These are phyloP conservation scores for Kluyveromyces marxianus DNA, from an alignment of 1,139 yeast genomes.

Conservation along the genomic window DNA sequence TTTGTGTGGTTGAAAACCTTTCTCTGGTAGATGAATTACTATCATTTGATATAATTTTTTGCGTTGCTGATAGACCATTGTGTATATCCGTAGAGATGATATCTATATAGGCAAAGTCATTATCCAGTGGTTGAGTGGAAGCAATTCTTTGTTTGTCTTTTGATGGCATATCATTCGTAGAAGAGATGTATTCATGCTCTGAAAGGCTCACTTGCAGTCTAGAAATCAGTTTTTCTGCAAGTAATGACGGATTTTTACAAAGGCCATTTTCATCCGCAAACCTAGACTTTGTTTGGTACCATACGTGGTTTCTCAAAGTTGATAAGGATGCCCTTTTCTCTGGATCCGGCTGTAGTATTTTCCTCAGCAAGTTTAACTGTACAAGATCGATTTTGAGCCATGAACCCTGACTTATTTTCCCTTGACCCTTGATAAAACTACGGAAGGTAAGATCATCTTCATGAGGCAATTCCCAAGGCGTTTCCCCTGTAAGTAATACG, in stretches of 20 bases:
- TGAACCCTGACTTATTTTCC: conserved; percentile 39
- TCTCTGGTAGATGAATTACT: neutral
- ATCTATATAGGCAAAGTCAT: conserved; percentile 22
- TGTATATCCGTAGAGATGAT: conserved; percentile 11
- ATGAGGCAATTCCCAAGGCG: conserved; percentile 61
- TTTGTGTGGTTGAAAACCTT: conserved; percentile 11
- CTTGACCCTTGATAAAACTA: conserved; percentile 36
- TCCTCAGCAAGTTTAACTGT: conserved; percentile 43
- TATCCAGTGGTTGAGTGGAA: conserved; percentile 24
- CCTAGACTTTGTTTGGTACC: conserved; percentile 40
- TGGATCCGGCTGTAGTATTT: conserved; percentile 43
- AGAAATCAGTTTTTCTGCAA: conserved; percentile 38
- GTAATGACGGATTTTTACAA: conserved; percentile 42
- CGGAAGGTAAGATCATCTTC: conserved; percentile 41
- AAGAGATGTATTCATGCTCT: conserved; percentile 35
- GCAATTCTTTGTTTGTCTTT: conserved; percentile 4
- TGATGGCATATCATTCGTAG: conserved; percentile 20
- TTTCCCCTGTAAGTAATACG: conserved; percentile 52
- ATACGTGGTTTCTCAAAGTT: conserved; percentile 41
- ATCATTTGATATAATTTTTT: neutral
- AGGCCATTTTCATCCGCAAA: conserved; percentile 38
- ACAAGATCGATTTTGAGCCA: conserved; percentile 46
- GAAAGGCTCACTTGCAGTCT: conserved; percentile 42
- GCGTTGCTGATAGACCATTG: conserved; percentile 3
- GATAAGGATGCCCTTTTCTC: conserved; percentile 35